Percentiles rank a stretch among this genome's conserved stretches.
Evolutionary conservation across 2,329 filamentous ascomycete genomes (phyloP).

Genomic region (Colletotrichum sp.): DNA sequence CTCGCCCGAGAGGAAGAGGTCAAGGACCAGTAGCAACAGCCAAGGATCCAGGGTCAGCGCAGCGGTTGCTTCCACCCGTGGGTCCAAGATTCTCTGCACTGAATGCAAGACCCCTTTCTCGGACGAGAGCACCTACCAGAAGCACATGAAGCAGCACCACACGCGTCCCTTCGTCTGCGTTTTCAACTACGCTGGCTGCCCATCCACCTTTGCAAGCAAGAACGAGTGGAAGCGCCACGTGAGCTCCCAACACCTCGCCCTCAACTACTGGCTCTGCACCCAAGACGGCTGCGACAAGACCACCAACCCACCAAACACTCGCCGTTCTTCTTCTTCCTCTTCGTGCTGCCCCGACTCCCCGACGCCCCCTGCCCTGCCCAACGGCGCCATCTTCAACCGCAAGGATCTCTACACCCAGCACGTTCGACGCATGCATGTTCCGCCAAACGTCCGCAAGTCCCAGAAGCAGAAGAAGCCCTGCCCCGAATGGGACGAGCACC

Average conservation of each 20-base stretch:
- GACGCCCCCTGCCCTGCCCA: conserved; percentile 40
- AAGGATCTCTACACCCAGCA: conserved; percentile 94
- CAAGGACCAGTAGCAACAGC: background rate
- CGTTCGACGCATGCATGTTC: conserved; percentile 81
- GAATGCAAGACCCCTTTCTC: conserved; percentile 49
- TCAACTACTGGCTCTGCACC: conserved; percentile 78
- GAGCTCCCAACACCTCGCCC: conserved; percentile 77
- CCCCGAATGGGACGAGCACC: conserved; percentile 53
- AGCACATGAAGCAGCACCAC: conserved; percentile 58
- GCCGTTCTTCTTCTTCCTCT: conserved; percentile 3
- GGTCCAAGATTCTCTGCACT: conserved; percentile 32
- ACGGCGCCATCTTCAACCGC: conserved; percentile 79
- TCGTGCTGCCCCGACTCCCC: background rate
- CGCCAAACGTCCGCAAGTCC: conserved; percentile 45
- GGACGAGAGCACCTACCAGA: conserved; percentile 48
- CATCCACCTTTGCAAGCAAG: conserved; percentile 75
- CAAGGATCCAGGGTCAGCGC: background rate
- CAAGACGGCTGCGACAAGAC: conserved; percentile 58
- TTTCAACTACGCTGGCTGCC: conserved; percentile 79
- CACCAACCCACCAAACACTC: conserved; percentile 23
- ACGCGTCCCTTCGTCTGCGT: conserved; percentile 75
- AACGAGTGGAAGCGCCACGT: conserved; percentile 98
- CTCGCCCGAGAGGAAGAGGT: conserved; percentile 2
- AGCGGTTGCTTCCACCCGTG: background rate
- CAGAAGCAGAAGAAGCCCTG: conserved; percentile 38